phyloP scores from a whole-genome alignment of 768 basidiomycete genomes.

The Xanthoconium purpureum region DNA sequence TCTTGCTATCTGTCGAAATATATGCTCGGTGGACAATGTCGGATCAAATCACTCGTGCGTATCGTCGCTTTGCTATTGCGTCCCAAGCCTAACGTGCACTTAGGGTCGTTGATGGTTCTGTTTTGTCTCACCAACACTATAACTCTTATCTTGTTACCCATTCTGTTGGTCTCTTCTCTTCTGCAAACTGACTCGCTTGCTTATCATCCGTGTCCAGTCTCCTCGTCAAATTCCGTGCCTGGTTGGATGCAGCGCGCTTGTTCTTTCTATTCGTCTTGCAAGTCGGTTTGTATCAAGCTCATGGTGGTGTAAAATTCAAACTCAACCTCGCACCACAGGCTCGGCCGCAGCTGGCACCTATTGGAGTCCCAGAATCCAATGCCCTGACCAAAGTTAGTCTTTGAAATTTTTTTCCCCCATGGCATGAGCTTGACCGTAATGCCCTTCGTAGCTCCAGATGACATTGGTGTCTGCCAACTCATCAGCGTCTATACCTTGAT shows the following conservation, averaged over 20 bases:
- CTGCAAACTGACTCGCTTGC: background rate
- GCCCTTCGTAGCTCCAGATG: constrained; percentile 34
- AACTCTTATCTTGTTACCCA: constrained; percentile 40
- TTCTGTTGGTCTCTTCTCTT: constrained; percentile 36
- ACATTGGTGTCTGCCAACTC: constrained; percentile 45
- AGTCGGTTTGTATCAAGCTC: constrained; percentile 36
- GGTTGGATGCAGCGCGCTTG: constrained; percentile 54
- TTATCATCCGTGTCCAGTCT: constrained; percentile 33
- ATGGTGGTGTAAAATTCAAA: background rate
- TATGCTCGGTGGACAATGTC: constrained; percentile 47
- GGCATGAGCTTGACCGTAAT: background rate
- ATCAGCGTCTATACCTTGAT: constrained; percentile 48
- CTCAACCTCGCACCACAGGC: constrained; percentile 28
- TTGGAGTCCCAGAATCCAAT: constrained; percentile 43
- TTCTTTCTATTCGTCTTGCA: constrained; percentile 45
- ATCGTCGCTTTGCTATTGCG: background rate
- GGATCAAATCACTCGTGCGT: constrained; percentile 46
- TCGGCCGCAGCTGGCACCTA: constrained; percentile 41
- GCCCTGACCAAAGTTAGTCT: constrained; percentile 41
- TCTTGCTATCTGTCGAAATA: constrained; percentile 44
- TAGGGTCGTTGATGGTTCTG: constrained; percentile 39
- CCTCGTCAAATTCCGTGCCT: constrained; percentile 45
- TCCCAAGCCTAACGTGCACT: background rate
- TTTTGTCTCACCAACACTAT: constrained; percentile 41
- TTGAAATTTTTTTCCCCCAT: background rate